Evolutionary conservation across 352 stramenopile genomes (phyloP).

Genomic region (Globisporangium paddicum): DNA sequence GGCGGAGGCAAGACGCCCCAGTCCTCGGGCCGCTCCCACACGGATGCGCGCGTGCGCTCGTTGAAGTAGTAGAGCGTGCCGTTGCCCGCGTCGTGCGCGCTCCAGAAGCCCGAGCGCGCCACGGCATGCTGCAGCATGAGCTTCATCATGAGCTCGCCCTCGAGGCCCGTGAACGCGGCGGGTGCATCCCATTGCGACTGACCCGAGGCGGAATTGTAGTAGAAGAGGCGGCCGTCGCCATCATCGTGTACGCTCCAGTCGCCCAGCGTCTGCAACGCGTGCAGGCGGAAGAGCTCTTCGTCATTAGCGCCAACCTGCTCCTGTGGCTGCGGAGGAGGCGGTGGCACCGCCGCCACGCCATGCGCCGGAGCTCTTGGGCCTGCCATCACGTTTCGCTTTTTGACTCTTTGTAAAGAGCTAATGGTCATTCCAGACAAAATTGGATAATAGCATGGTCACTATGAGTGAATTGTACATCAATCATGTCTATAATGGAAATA

Average conservation of each 20-base stretch:
- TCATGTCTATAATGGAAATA: not conserved
- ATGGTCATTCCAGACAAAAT: too few relatives aligned
- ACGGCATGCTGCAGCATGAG: constrained; percentile 74
- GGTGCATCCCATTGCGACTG: constrained; percentile 59
- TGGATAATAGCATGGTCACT: not conserved
- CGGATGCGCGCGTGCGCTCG: constrained; percentile 50
- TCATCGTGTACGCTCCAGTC: constrained; percentile 75
- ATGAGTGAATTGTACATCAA: not conserved
- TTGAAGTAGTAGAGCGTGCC: constrained; percentile 84
- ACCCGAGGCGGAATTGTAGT: constrained; percentile 48
- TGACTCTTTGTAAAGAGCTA: too few relatives aligned
- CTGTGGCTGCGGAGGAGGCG: constrained; percentile 6
- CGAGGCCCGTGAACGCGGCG: constrained; percentile 36
- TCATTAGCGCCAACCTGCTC: constrained; percentile 16
- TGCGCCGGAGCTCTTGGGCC: not conserved
- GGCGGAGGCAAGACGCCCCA: constrained; percentile 38
- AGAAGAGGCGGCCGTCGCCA: constrained; percentile 69
- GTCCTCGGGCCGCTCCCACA: constrained; percentile 65
- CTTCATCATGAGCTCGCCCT: constrained; percentile 81
- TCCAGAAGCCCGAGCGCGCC: constrained; percentile 63
- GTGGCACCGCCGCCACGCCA: constrained; percentile 1
- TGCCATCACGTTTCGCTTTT: not conserved
- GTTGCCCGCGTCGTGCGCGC: constrained; percentile 60
- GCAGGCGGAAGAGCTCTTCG: constrained; percentile 22
- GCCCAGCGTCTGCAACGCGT: constrained; percentile 54